Evolutionary conservation across 2,329 filamentous ascomycete genomes (phyloP), one percentile per base, ranked within the genome.

Genomic region (Exophiala bonariae): DNA sequence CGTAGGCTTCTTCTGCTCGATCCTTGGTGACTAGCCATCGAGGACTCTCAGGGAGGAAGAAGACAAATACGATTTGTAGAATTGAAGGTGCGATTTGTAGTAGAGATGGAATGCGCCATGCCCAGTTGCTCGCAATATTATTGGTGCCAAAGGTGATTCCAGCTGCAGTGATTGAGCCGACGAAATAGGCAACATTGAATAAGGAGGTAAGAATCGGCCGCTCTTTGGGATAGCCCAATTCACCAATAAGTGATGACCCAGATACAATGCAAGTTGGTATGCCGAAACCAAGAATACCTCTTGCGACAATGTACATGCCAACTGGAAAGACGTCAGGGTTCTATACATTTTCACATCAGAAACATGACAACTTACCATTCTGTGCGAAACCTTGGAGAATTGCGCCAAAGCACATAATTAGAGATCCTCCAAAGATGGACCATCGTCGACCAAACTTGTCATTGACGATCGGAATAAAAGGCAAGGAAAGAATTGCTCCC

Each of bases 271-370:
- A 77, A 54, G 79, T 80, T 0, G 78, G 75, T 38, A 83, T 79
- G n/a, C 81, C 81, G 18, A 78, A 75, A 13, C 81, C 81, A n/a
- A 83, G 74, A 19, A 83, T 66, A 48, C 81, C 72, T 45, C 81
- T 77, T 10, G 80, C 72, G 16, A 82, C 65, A 52, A 83, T 77
- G 57, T 81, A 84, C 80, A 82, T 83, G 30, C 63, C 75, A 22
- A 72, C 74, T 78, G 45, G 17, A 20, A 14, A 11, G 11, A 26
- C n/a, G n/a, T n/a, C n/a, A n/a, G n/a, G n/a, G n/a, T n/a, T n/a
- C n/a, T n/a, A n/a, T n/a, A n/a, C n/a, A n/a, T n/a, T n/a, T n/a
- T n/a, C n/a, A n/a, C n/a, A n/a, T n/a, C n/a, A 26, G 11, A 3
- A 13, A 31, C 20, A 20, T n/a, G 11, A 10, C 17, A n/a, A 52